These are phyloP conservation scores for Sclerotinia sclerotiorum DNA, from an alignment of 2,329 filamentous ascomycete genomes.

Conservation along the genomic window DNA sequence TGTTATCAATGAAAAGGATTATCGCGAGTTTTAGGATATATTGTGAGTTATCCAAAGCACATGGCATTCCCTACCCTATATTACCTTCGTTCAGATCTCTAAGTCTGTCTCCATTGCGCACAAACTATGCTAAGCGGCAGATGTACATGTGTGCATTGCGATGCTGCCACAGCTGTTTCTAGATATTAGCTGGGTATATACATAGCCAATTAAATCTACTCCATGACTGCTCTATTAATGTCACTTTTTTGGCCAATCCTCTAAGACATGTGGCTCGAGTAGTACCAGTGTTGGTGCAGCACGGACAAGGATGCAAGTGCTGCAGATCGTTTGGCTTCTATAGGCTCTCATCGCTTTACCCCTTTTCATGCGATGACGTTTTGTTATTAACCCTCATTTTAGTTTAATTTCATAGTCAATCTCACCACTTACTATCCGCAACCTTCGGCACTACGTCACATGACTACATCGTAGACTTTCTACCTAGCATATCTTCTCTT, in stretches of 20 bases:
- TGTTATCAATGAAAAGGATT: not conserved
- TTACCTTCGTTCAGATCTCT: not conserved
- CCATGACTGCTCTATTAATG: not conserved
- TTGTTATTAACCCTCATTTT: not conserved
- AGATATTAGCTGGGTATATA: not conserved
- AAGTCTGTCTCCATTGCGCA: not conserved
- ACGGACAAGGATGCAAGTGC: conserved; percentile 2
- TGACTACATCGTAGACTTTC: not conserved
- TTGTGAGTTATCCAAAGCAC: not conserved
- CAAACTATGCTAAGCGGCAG: not conserved
- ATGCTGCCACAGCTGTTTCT: not conserved
- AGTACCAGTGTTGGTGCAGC: not conserved
- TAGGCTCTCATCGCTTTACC: not conserved
- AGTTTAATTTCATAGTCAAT: not conserved
- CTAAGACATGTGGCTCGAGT: not conserved
- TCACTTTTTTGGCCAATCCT: not conserved
- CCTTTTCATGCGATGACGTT: conserved; percentile 7
- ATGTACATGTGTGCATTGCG: not conserved
- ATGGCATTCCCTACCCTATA: not conserved
- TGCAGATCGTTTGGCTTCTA: not conserved
- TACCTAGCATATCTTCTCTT: not conserved
- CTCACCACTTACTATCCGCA: not conserved
- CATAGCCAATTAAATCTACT: too few species aligned
- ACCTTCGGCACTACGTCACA: not conserved
- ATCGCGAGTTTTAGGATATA: not conserved